These are phyloP conservation scores for Geranomyces michiganensis DNA, from an alignment of 192 early-diverging fungal genomes.

Conservation along the genomic window DNA sequence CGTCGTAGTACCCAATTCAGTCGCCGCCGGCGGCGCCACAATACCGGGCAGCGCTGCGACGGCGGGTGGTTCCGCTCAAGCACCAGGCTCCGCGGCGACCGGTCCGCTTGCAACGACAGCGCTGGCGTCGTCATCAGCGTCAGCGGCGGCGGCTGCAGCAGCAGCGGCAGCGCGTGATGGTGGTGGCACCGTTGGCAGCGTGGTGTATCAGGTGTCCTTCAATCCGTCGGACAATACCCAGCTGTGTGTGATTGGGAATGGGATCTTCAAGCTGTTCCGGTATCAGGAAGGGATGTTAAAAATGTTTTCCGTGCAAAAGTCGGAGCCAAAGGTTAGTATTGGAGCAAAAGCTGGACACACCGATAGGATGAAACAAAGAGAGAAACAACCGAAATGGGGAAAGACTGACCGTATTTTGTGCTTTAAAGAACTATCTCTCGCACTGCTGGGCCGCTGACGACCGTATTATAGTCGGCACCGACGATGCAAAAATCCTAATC, in stretches of 20 bases:
- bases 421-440: constrained; percentile 48
- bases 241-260: constrained; percentile 56
- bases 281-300: constrained; percentile 55
- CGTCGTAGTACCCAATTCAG: too few species aligned
- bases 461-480: constrained; percentile 51
- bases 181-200: constrained; percentile 15
- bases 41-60: neutral
- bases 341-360: constrained; percentile 8
- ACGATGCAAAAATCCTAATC: constrained; percentile 54
- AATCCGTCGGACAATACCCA: constrained; percentile 59
- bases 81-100: constrained; percentile 1
- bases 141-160: neutral
- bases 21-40: neutral
- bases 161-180: neutral
- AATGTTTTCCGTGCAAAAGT: constrained; percentile 44
- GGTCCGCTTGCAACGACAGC: neutral
- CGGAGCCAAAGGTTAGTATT: constrained; percentile 50
- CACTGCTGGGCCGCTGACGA: constrained; percentile 58
- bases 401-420: too few species aligned
- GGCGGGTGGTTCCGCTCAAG: too few species aligned
- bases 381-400: too few species aligned
- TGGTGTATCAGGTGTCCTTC: constrained; percentile 53
- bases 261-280: constrained; percentile 57
- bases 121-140: neutral
- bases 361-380: neutral